Evolutionary conservation across 1,284 basidiomycete genomes (phyloP), one percentile per base, ranked within the genome.

Genomic region (Ganoderma sinense): DNA sequence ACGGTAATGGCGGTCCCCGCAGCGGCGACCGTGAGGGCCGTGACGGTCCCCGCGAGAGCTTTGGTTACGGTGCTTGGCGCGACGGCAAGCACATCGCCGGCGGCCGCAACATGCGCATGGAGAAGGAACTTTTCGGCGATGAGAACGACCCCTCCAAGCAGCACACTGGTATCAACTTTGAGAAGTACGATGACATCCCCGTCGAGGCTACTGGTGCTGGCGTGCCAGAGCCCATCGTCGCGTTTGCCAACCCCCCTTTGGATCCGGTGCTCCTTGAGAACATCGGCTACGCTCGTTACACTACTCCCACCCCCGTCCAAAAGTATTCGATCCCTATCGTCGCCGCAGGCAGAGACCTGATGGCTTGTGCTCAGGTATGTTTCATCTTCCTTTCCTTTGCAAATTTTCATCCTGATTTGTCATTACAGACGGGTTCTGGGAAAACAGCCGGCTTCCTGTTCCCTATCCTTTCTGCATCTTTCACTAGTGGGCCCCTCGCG

Each of bases 261-360:
- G 96, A 99, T 83, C 89, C 94, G 58, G 93, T 97, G 80, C 90
- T 99, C 39, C 87, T 99, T 73, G 96, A 98, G 82, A 99, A 99
- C 85, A 99, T 99, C 78, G 86, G 87, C 66, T 93, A 90, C 81
- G 94, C 98, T 79, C 95, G 91, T 83, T 99, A 99, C 88, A 91
- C 91, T 73, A 96, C 92, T 66, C 97, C 97, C 26, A 99, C 97
- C 65, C 97, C 97, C 33, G 98, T 99, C 74, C 98, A 99, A 89
- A 99, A 99, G 88, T 98, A 99, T 84, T 99, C 98, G 76, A 95
- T 99, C 79, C 98, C 97, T 80, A 99, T 99, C 79, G 96, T 99
- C 76, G 95, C 95, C 73, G 90, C 87, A 75, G 91, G 88, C 78
- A 86, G 97, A 82, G 97, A 99, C 85, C 88, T 99, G 82, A 99